Percentiles rank a stretch among this genome's conserved stretches.
These are phyloP conservation scores for Cordyceps fumosorosea DNA, from an alignment of 2,329 filamentous ascomycete genomes.

Conservation along the genomic window DNA sequence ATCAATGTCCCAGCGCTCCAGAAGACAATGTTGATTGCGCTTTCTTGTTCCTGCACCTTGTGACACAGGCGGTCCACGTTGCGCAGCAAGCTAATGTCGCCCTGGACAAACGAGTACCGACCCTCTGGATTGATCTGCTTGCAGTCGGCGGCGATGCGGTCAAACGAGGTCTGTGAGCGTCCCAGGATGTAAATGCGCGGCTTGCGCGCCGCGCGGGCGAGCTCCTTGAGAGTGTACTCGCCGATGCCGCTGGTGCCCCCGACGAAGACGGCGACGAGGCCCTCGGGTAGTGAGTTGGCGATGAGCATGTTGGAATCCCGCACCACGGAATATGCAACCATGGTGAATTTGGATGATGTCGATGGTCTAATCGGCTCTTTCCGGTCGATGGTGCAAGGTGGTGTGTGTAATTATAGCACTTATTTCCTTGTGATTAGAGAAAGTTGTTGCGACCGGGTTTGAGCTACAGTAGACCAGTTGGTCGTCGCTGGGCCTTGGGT, in stretches of 20 bases:
- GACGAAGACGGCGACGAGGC: constrained; percentile 42
- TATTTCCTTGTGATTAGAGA: not conserved
- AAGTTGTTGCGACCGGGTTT: not conserved
- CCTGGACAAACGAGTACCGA: constrained; percentile 40
- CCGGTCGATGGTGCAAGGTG: not conserved
- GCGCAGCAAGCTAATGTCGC: constrained; percentile 42
- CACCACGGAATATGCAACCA: not conserved
- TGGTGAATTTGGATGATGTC: not conserved
- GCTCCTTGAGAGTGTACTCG: constrained; percentile 30
- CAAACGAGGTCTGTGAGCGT: constrained; percentile 31
- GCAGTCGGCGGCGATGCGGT: constrained; percentile 35
- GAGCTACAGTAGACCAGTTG: no score
- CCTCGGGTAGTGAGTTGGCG: not conserved
- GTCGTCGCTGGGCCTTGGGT: not conserved
- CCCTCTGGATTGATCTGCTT: constrained; percentile 35
- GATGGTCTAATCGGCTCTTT: no score
- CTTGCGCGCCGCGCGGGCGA: constrained; percentile 31
- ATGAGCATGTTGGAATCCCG: not conserved
- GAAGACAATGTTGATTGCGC: constrained; percentile 40
- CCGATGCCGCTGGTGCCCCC: constrained; percentile 52
- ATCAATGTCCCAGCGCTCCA: constrained; percentile 32
- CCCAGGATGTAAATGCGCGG: constrained; percentile 48
- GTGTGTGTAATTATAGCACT: not conserved
- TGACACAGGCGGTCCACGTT: constrained; percentile 43
- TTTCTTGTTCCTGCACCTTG: constrained; percentile 37